Evolutionary conservation across 2,329 filamentous ascomycete genomes (phyloP).

Genomic region (Xylariales sp.): DNA sequence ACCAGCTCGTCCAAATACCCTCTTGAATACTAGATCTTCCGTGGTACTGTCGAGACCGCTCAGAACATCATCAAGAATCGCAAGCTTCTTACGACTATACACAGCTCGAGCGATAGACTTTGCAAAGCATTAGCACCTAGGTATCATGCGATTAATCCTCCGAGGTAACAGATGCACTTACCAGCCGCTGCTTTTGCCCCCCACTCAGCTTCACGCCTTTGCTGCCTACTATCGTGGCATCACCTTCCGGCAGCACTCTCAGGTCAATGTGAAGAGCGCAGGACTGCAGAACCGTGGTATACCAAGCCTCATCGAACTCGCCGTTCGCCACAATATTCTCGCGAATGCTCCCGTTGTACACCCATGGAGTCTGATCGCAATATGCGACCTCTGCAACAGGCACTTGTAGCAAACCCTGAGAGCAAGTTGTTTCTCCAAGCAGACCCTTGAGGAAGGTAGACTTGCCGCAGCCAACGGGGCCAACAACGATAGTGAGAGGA

Average conservation of each 20-base stretch:
- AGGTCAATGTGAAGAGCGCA: conserved; percentile 14
- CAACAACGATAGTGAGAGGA: conserved; percentile 7
- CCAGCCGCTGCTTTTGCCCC: conserved; percentile 18
- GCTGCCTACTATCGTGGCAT: conserved; percentile 19
- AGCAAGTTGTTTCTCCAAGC: conserved; percentile 6
- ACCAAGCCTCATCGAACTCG: conserved; percentile 11
- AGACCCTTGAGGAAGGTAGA: conserved; percentile 10
- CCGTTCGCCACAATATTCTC: conserved; percentile 13
- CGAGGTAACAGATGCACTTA: conserved; percentile 9
- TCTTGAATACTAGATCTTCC: conserved; percentile 8
- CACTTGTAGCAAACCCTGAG: conserved; percentile 3
- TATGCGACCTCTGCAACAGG: conserved; percentile 9
- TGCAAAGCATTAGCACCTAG: too few species aligned
- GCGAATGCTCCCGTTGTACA: conserved; percentile 13
- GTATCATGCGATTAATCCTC: too few species aligned
- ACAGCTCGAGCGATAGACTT: conserved; percentile 15
- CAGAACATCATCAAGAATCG: conserved; percentile 15
- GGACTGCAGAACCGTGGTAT: conserved; percentile 10
- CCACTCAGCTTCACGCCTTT: conserved; percentile 23
- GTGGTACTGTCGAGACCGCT: conserved; percentile 13
- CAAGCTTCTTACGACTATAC: conserved; percentile 10
- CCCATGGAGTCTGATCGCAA: conserved; percentile 15
- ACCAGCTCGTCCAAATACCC: conserved; percentile 9
- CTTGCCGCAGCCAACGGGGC: conserved; percentile 10
- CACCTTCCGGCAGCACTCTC: conserved; percentile 15